Evolutionary conservation across 2,329 filamentous ascomycete species (phyloP).

Genomic region (Plectosphaerella sp.): DNA sequence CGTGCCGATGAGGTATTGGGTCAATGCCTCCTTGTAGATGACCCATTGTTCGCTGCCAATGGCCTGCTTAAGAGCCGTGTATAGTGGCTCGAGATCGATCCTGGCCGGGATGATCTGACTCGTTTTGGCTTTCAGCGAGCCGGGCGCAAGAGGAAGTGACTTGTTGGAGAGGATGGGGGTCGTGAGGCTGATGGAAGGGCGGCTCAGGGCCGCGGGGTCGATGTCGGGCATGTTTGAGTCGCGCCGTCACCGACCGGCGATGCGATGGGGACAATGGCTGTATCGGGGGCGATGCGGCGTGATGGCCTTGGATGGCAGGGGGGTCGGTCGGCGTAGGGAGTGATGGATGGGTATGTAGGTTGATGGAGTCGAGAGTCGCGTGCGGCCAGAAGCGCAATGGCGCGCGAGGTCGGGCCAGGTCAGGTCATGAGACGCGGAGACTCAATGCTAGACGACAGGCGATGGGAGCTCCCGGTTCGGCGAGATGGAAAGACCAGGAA

Average conservation of each 20-base stretch:
- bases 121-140: conserved; percentile 50
- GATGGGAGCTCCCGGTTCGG: conserved; percentile 23
- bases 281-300: neutral
- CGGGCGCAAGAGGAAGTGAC: conserved; percentile 47
- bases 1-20: conserved; percentile 59
- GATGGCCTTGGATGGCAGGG: conserved; percentile 7
- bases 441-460: neutral
- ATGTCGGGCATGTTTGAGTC: conserved; percentile 58
- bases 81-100: conserved; percentile 64
- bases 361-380: conserved; percentile 36
- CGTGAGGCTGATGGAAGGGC: conserved; percentile 51
- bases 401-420: conserved; percentile 35
- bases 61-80: conserved; percentile 55
- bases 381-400: conserved; percentile 34
- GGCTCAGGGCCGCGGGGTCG: conserved; percentile 65
- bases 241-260: neutral
- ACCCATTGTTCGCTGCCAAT: conserved; percentile 60
- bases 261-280: neutral
- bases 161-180: conserved; percentile 57
- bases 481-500: conserved; percentile 36
- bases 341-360: conserved; percentile 5
- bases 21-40: conserved; percentile 58
- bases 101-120: conserved; percentile 60
- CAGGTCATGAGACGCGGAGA: conserved; percentile 33
- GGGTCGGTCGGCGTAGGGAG: conserved; percentile 10